phyloP scores from a whole-genome alignment of 805 yeast genomes.

The Metschnikowia colocasiae region DNA sequence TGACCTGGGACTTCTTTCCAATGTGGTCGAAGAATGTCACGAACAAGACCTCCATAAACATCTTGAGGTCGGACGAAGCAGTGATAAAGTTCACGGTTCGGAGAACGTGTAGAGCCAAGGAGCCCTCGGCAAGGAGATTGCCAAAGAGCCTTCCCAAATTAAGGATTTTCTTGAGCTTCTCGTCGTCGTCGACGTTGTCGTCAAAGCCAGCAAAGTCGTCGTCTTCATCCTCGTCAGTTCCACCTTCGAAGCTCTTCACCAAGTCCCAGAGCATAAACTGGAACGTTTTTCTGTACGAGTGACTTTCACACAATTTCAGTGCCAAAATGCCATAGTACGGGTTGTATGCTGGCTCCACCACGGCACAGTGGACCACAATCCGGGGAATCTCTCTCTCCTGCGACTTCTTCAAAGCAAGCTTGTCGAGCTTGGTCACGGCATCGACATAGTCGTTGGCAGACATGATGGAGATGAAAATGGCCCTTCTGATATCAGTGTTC shows the following conservation, averaged over 20 bases:
- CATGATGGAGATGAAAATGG: slow-evolving; percentile 91
- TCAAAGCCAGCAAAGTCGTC: slow-evolving; percentile 40
- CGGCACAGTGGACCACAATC: slow-evolving; percentile 80
- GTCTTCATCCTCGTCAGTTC: slow-evolving; percentile 38
- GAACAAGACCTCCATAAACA: slow-evolving; percentile 72
- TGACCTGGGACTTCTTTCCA: slow-evolving; percentile 59
- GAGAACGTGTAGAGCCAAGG: slow-evolving; percentile 68
- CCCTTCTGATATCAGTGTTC: slow-evolving; percentile 94
- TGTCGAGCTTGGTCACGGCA: slow-evolving; percentile 78
- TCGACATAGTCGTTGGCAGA: slow-evolving; percentile 91
- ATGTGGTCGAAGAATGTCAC: slow-evolving; percentile 62
- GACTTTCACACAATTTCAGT: slow-evolving; percentile 68
- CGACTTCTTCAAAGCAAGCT: slow-evolving; percentile 67
- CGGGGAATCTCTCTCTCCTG: slow-evolving; percentile 87
- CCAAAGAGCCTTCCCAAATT: slow-evolving; percentile 85
- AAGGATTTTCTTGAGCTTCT: slow-evolving; percentile 54
- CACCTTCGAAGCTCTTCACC: slow-evolving; percentile 59
- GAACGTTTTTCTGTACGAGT: slow-evolving; percentile 72
- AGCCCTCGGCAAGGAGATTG: slow-evolving; percentile 64
- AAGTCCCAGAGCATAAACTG: slow-evolving; percentile 91
- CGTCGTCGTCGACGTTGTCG: slow-evolving; percentile 45
- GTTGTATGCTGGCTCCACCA: slow-evolving; percentile 77
- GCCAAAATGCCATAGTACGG: slow-evolving; percentile 88
- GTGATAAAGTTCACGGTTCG: slow-evolving; percentile 72
- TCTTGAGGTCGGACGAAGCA: slow-evolving; percentile 55